Conservation (phyloP, 306 rosid genomes). For the Cucurbita argyrosperma region DNA sequence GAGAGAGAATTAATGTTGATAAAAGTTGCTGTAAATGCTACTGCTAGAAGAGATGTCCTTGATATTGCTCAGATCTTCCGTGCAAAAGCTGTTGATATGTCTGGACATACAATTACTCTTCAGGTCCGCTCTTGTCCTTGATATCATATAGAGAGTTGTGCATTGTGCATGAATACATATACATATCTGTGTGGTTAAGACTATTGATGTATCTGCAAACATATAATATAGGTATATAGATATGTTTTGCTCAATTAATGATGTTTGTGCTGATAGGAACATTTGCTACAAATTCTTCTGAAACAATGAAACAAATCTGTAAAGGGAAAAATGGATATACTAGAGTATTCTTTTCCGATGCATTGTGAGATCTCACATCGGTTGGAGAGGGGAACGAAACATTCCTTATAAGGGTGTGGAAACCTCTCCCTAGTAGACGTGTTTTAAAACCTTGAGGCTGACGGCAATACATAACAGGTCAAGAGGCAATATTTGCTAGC, state of each 20-base stretch:
- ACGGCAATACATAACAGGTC: no score
- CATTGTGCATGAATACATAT: neutral
- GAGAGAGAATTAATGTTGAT: conserved; percentile 48
- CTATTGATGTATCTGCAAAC: neutral
- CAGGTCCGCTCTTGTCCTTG: conserved; percentile 20
- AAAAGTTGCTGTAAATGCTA: conserved; percentile 37
- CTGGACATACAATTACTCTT: conserved; percentile 48
- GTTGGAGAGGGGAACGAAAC: no score
- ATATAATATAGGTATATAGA: no score
- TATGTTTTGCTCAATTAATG: neutral
- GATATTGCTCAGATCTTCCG: conserved; percentile 48
- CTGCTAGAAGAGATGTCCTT: conserved; percentile 46
- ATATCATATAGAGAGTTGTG: neutral
- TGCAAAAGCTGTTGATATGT: conserved; percentile 47
- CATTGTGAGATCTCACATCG: no score
- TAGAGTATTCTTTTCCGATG: neutral
- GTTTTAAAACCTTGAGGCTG: no score
- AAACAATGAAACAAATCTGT: neutral
- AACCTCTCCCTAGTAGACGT: no score
- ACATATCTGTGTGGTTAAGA: neutral
- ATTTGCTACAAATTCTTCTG: neutral
- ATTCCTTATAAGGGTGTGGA: no score
- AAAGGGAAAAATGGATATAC: neutral
- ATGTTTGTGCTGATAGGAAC: neutral
- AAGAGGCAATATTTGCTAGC: no score